These are phyloP conservation scores for Parathielavia appendiculata DNA, from an alignment of 495 filamentous ascomycete species.

Conservation along the genomic window DNA sequence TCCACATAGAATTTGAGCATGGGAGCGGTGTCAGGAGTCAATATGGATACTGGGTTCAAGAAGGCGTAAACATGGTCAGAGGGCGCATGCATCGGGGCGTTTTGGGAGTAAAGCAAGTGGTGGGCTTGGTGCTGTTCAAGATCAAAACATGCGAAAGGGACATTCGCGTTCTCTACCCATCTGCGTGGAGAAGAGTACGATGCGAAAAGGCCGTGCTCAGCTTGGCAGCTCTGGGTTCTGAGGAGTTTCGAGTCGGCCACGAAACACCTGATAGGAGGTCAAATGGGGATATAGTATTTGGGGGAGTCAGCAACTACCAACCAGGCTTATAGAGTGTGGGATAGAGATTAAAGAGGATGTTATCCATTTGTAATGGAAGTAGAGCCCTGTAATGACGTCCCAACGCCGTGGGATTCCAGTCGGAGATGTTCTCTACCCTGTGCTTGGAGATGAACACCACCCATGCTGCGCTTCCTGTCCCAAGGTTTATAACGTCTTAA, in stretches of 20 bases:
- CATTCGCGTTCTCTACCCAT: background rate
- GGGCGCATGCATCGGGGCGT: conserved; percentile 27
- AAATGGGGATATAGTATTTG: background rate
- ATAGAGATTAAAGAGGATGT: conserved; percentile 17
- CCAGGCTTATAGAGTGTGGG: conserved; percentile 25
- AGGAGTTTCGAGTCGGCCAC: background rate
- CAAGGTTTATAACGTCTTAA: too few relatives aligned
- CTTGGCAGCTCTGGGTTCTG: background rate
- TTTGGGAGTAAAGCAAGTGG: conserved; percentile 18
- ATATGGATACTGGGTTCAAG: conserved; percentile 19
- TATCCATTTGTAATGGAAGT: background rate
- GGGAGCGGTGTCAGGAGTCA: conserved; percentile 14
- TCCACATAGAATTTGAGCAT: conserved; percentile 32
- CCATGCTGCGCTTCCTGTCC: too few relatives aligned
- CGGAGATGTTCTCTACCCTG: too few relatives aligned
- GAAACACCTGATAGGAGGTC: background rate
- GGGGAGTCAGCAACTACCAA: background rate
- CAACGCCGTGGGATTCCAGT: too few relatives aligned
- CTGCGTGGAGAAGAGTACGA: background rate
- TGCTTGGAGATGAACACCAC: too few relatives aligned
- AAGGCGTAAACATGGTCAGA: conserved; percentile 18
- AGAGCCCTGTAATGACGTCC: too few relatives aligned
- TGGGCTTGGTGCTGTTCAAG: conserved; percentile 4
- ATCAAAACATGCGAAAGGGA: background rate
- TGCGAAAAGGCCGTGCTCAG: background rate